Base-by-base conservation (phyloP, 129 eudicot species). In the Escallonia herrerae region DNA sequence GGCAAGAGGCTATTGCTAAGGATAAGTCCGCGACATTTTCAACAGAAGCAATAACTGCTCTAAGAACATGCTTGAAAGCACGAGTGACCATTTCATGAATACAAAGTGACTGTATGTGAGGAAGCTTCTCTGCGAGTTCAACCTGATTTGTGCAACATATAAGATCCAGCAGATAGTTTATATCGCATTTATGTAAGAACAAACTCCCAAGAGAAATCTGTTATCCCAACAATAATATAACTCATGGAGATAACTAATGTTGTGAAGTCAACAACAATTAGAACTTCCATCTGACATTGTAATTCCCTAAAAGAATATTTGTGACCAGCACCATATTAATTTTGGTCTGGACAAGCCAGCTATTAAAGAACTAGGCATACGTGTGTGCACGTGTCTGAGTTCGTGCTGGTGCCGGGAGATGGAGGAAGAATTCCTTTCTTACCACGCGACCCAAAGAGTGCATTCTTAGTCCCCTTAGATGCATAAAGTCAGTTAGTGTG, bases 61-160 rank as follows among this genome's bases (percentile, higher is more conserved):
- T 81, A 68, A 89, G 76, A 44, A 89, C 76, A 66, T 94, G 95
- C 90, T 94, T 94, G 52, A 77, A 89, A 73, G 99, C 95, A 69
- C 99, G 95, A 64, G 99, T 86, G 58, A 94, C 88, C 97, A 94
- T 94, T 82, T 94, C 99, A 68, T 94, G 99, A 60, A 94, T 78
- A 72, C 99, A 94, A 52, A 94, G 86, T 14, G 99, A 94, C 76
- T 86, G 97, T 71, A 94, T 94, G 62, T 94, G 99, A 48, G 99
- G 97, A 77, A 94, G 99, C 80, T 94, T 94, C 67, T 86, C 97
- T 15, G 99, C 90, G 68, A 89, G 96, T 65, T 94, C 97, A 68
- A 94, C 87, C 99, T 93, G 76, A 58, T 70, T 54, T 39, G 67
- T 62, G 9, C 53, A 71, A 68, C n/a, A 15, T 66, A 72, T 60